Conservation (phyloP, 768 basidiomycete species). For the Lactarius pseudohatsudake region DNA sequence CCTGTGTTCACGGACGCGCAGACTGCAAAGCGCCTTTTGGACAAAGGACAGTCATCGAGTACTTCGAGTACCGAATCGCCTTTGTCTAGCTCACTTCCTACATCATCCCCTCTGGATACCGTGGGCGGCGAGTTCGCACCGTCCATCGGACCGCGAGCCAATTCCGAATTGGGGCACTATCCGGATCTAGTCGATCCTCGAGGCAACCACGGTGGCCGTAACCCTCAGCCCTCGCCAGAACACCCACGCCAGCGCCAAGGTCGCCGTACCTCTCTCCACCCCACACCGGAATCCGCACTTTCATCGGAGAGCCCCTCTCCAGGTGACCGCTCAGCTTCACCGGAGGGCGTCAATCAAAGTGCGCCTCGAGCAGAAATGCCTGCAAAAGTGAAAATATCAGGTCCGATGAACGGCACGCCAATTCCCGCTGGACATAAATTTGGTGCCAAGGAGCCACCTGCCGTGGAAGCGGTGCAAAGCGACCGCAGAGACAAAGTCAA, state of each 20-base stretch:
- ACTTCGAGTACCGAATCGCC: conserved; percentile 53
- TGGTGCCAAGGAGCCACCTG: conserved; percentile 70
- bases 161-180: conserved; percentile 83
- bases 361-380: conserved; percentile 49
- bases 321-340: conserved; percentile 38
- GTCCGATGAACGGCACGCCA: conserved; percentile 78
- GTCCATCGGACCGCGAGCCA: conserved; percentile 54
- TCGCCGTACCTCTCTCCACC: conserved; percentile 64
- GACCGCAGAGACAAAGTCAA: conserved; percentile 84
- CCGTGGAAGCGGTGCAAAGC: conserved; percentile 32
- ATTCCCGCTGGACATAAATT: conserved; percentile 92
- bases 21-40: conserved; percentile 43
- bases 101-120: conserved; percentile 45
- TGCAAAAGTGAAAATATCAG: conserved; percentile 83
- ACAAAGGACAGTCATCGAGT: conserved; percentile 47
- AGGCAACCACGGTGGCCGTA: conserved; percentile 34
- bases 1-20: conserved; percentile 40
- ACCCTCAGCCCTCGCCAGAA: conserved; percentile 54
- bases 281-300: conserved; percentile 50
- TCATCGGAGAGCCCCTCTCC: conserved; percentile 47
- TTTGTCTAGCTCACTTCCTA: conserved; percentile 60
- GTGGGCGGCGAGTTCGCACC: conserved; percentile 30
- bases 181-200: conserved; percentile 54
- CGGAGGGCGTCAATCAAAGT: conserved; percentile 49
- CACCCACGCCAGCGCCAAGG: conserved; percentile 54